phyloP scores from a whole-genome alignment of 805 yeast species.

The Nakazawaea siamensis region DNA sequence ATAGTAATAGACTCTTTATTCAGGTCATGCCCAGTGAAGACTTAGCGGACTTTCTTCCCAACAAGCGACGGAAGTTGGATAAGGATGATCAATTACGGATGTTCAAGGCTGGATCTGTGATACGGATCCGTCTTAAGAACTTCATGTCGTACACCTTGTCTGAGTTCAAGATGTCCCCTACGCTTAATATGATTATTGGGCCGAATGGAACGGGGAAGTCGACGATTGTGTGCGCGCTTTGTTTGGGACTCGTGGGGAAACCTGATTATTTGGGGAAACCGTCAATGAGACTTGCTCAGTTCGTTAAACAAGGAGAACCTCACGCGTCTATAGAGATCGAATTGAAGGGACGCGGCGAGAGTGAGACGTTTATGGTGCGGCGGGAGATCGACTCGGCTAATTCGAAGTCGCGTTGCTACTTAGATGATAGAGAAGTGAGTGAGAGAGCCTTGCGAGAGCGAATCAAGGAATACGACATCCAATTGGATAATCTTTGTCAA shows the following conservation, averaged over 20 bases:
- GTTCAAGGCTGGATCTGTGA: constrained; percentile 32
- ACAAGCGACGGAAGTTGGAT: constrained; percentile 14
- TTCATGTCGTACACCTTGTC: constrained; percentile 64
- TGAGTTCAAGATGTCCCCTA: constrained; percentile 72
- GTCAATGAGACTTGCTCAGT: constrained; percentile 48
- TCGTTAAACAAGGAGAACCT: constrained; percentile 61
- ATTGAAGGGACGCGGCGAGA: constrained; percentile 30
- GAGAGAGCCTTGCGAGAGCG: constrained; percentile 39
- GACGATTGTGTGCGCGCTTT: constrained; percentile 87
- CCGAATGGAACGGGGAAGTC: constrained; percentile 97
- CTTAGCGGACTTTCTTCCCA: too few species aligned
- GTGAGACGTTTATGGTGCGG: constrained; percentile 27
- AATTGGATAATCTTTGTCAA: constrained; percentile 86
- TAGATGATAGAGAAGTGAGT: constrained; percentile 31
- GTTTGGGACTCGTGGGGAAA: constrained; percentile 80
- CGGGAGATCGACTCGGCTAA: constrained; percentile 35
- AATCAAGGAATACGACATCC: constrained; percentile 55
- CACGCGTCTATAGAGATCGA: constrained; percentile 41
- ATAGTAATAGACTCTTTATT: too few species aligned
- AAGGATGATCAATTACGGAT: not conserved
- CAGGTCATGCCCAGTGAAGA: too few species aligned
- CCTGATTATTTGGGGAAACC: constrained; percentile 66
- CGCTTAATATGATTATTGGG: constrained; percentile 85
- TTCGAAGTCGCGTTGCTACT: constrained; percentile 42
- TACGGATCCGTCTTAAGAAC: constrained; percentile 45